Evolutionary conservation across 2,329 filamentous ascomycete genomes (phyloP), one percentile per base, ranked within the genome.

Genomic region (Pseudogymnoascus sp.): DNA sequence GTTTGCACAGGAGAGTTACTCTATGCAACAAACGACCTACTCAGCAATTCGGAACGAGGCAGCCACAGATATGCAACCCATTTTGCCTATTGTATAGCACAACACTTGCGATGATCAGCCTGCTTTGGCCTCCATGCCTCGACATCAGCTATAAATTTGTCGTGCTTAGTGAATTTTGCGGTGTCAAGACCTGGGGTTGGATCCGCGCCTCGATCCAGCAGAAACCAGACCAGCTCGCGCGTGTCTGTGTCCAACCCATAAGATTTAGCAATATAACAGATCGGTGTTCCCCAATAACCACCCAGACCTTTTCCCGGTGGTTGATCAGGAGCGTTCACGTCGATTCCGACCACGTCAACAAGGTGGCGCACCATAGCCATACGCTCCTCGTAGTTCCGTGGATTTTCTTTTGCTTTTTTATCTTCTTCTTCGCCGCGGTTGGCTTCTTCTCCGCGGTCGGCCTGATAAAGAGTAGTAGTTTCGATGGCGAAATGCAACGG

Each of bases 291-390:
- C 25, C 62, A 65, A 13, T 21, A 37, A 21, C 28, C 34, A 23
- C 14, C 16, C 39, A 61, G n/a, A 4, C 14, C 28, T 10, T 5
- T 8, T 13, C 54, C 54, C 4, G 14, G 14, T 60, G 54, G 54
- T 16, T 36, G 6, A 16, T 61, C 45, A 43, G 13, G 37, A n/a
- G 62, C 62, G 10, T 65, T 64, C 14, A 64, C 48, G 36, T 65
- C 48, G 37, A 65, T 34, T 51, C 31, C 21, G 34, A 65, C 43
- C 10, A 48, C 41, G 36, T 65, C 64, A 13, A 65, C 62, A 6
- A 65, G 64, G 31, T 65, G 64, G 14, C 48, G 62, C 28, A 64
- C 62, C 64, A 65, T 64, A 28, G 31, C 62, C 64, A 65, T 60
- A 21, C 64, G 64, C 23, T 65, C 21, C 6, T 65, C 62, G 6